Evolutionary conservation across 805 yeast genomes (phyloP), one percentile per base, ranked within the genome.

Genomic region (Wickerhamiella qilinensis): DNA sequence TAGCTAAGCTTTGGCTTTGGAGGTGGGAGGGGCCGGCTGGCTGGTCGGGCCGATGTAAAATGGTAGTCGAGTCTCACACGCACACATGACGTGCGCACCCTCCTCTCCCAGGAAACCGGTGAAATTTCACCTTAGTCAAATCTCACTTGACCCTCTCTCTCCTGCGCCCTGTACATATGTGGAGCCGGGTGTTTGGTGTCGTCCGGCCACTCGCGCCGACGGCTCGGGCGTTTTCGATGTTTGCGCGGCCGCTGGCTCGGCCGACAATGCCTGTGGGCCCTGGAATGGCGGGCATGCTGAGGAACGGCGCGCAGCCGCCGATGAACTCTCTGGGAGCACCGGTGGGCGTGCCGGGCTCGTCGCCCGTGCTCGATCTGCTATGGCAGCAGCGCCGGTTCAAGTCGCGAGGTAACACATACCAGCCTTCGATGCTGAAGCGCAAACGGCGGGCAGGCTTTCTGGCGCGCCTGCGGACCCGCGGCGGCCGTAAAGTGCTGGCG

Each of bases 351-450:
- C 31, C 31, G 8, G 6, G 15, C 8, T n/a, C 8, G 17, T n/a
- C 16, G 15, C 33, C 33, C 5, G 7, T n/a, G n/a, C 33, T 30
- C 14, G 33, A 16, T 17, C 17, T 30, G 21, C 21, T 18, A 7
- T 19, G 24, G 24, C 25, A 20, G 25, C 52, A 48, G 41, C 40
- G 42, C 19, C 47, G 54, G 17, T 50, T 49, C 43, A 77, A 83
- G 56, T 67, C 88, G 29, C 75, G 94, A 62, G 97, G 98, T 60
- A 80, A 83, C 63, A 83, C 94, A 16, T 88, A 79, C 60, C 96
- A 88, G 60, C 98, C 98, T 38, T 77, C 84, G 44, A 84, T 93
- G 4, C 64, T 83, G 46, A 83, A 81, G 57, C 71, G 97, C 57
- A 91, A 91, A 66, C 77, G 94, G 59, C 75, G 80, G 25, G 68